These are phyloP conservation scores for Clitopilus passeckerianus DNA, from an alignment of 768 basidiomycete genomes.

Conservation along the genomic window DNA sequence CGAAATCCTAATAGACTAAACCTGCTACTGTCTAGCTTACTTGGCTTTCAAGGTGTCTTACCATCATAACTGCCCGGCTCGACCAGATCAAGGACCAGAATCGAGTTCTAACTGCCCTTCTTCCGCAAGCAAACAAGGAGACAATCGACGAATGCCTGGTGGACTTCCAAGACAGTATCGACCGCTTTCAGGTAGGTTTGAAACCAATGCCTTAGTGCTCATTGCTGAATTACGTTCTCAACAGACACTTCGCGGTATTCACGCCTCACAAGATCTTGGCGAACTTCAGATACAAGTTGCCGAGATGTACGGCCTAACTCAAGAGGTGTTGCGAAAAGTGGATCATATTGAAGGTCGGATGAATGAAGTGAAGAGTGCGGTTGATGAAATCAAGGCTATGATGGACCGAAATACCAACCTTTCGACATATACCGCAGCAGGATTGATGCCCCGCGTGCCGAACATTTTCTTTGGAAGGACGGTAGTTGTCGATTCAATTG, in stretches of 20 bases:
- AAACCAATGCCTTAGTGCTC: not conserved
- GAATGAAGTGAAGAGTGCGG: not conserved
- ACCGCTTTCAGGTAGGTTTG: not conserved
- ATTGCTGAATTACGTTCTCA: not conserved
- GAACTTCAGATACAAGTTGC: not conserved
- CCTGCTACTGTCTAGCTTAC: not conserved
- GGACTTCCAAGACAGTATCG: not conserved
- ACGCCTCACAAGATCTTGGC: not conserved
- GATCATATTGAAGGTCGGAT: not conserved
- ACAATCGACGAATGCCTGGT: not conserved
- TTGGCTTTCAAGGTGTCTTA: not conserved
- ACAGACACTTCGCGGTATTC: not conserved
- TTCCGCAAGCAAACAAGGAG: not conserved
- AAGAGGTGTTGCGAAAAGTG: not conserved
- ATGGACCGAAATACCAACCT: not conserved
- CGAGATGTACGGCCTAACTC: not conserved
- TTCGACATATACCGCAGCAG: not conserved
- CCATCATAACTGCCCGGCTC: not conserved
- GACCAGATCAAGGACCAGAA: conserved; percentile 1
- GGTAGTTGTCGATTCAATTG: not conserved
- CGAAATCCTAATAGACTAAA: not conserved
- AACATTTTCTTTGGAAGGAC: not conserved
- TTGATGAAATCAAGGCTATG: not conserved
- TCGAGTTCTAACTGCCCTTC: not conserved
- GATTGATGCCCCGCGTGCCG: not conserved